Conservation (phyloP, 495 filamentous ascomycete species). For the Entonaema liquescens region DNA sequence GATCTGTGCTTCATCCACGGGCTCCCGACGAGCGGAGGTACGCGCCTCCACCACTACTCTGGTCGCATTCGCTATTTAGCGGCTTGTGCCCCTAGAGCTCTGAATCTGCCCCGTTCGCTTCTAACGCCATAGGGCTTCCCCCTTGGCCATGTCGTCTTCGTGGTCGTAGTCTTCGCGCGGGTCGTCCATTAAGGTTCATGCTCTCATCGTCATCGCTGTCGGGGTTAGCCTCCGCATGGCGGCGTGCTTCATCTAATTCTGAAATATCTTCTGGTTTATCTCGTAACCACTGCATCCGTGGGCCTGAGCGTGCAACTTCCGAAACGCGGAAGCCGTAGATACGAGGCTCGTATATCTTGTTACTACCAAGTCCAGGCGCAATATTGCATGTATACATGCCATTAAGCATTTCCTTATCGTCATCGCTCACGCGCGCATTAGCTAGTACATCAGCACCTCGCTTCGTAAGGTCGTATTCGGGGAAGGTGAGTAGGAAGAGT, state of each 20-base stretch:
- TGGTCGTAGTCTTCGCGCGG: slow-evolving; percentile 49
- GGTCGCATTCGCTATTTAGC: not conserved
- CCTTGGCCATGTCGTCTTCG: slow-evolving; percentile 49
- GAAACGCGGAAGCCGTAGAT: slow-evolving; percentile 97
- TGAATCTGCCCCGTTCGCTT: slow-evolving; percentile 59
- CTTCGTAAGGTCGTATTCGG: slow-evolving; percentile 83
- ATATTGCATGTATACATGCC: slow-evolving; percentile 84
- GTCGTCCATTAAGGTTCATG: slow-evolving; percentile 53
- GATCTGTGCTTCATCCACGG: slow-evolving; percentile 1
- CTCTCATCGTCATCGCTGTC: slow-evolving; percentile 57
- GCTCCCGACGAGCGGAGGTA: not conserved
- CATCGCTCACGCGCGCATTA: slow-evolving; percentile 49
- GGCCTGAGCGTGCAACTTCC: slow-evolving; percentile 84
- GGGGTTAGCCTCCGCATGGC: slow-evolving; percentile 59
- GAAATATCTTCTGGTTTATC: slow-evolving; percentile 79
- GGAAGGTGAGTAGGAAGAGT: slow-evolving; percentile 98
- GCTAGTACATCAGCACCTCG: slow-evolving; percentile 56
- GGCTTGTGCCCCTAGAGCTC: slow-evolving; percentile 48
- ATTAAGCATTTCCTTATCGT: slow-evolving; percentile 72
- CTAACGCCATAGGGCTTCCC: slow-evolving; percentile 63
- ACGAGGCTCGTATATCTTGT: slow-evolving; percentile 88
- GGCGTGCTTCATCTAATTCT: slow-evolving; percentile 81
- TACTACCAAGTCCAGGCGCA: slow-evolving; percentile 82
- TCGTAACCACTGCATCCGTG: slow-evolving; percentile 95
- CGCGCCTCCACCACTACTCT: slow-evolving; percentile 5